phyloP scores from a whole-genome alignment of 2,329 filamentous ascomycete species.

The Pseudogymnoascus sp. region DNA sequence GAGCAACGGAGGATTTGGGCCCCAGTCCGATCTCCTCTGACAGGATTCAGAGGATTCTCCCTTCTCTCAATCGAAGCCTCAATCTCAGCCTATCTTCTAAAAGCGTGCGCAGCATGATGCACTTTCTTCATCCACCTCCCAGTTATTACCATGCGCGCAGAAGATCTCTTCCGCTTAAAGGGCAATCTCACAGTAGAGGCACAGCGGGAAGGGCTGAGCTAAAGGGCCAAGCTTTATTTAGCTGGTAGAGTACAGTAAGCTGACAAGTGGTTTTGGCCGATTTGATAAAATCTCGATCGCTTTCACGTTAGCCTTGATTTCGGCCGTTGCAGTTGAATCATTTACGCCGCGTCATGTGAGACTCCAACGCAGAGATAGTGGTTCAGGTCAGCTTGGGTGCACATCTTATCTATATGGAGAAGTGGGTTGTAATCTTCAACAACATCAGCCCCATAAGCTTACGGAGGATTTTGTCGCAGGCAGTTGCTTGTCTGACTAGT shows the following conservation, averaged over 20 bases:
- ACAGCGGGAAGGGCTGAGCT: background rate
- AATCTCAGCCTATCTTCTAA: background rate
- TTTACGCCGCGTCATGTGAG: background rate
- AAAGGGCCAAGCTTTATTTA: background rate
- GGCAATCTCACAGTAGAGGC: background rate
- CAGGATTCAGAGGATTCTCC: background rate
- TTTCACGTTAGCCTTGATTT: background rate
- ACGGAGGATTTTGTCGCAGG: background rate
- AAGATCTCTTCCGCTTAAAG: background rate
- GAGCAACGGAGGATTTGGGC: background rate
- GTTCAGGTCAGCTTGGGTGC: background rate
- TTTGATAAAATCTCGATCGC: background rate
- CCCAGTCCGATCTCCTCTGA: background rate
- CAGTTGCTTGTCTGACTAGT: background rate
- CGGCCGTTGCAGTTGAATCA: background rate
- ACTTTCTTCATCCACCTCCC: background rate
- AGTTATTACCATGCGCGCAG: background rate
- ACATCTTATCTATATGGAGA: background rate
- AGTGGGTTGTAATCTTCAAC: background rate
- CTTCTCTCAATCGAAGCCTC: background rate
- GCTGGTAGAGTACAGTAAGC: background rate
- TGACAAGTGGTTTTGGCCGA: background rate
- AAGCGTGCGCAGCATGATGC: background rate
- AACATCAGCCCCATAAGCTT: background rate
- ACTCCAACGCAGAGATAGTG: background rate